A percentile compares a stretch with the other conserved stretches of the same genome.
Evolutionary conservation across 2,329 filamentous ascomycete genomes (phyloP).

Genomic region (Stagonosporopsis cucurbitacearum): DNA sequence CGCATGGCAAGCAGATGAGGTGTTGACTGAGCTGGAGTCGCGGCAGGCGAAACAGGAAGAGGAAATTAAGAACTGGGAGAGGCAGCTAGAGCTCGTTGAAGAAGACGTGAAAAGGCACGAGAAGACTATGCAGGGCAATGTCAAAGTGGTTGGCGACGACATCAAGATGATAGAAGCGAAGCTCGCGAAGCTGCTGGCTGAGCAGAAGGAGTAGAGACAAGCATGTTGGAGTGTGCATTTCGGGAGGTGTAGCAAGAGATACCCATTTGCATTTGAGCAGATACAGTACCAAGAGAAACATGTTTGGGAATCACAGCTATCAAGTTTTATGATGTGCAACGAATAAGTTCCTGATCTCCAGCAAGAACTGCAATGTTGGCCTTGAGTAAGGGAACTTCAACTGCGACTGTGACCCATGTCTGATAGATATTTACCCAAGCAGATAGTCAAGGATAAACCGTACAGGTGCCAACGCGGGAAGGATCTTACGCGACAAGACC

Average conservation of each 20-base stretch:
- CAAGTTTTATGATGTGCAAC: no score
- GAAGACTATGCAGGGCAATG: slow-evolving; percentile 75
- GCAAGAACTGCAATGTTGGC: no score
- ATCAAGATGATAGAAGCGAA: slow-evolving; percentile 84
- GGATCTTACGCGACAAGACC: no score
- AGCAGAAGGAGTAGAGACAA: slow-evolving; percentile 4
- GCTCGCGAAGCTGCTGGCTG: slow-evolving; percentile 58
- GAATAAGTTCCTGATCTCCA: no score
- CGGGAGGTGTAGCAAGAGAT: slow-evolving; percentile 7
- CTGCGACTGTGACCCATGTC: no score
- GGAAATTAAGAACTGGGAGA: slow-evolving; percentile 86
- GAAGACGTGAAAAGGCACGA: slow-evolving; percentile 73
- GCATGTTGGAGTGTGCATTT: not conserved
- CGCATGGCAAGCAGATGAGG: slow-evolving; percentile 80
- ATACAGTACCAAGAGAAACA: not conserved
- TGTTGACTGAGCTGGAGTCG: slow-evolving; percentile 77
- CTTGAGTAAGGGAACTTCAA: no score
- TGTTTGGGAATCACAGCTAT: no score
- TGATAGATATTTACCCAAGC: no score
- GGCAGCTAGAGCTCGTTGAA: slow-evolving; percentile 81
- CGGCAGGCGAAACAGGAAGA: slow-evolving; percentile 80
- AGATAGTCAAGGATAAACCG: no score
- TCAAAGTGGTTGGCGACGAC: slow-evolving; percentile 85
- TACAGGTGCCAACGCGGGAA: no score
- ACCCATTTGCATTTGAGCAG: slow-evolving; percentile 16